These are phyloP conservation scores for Pholiota adiposa DNA, from an alignment of 1,284 basidiomycete species.

Conservation along the genomic window DNA sequence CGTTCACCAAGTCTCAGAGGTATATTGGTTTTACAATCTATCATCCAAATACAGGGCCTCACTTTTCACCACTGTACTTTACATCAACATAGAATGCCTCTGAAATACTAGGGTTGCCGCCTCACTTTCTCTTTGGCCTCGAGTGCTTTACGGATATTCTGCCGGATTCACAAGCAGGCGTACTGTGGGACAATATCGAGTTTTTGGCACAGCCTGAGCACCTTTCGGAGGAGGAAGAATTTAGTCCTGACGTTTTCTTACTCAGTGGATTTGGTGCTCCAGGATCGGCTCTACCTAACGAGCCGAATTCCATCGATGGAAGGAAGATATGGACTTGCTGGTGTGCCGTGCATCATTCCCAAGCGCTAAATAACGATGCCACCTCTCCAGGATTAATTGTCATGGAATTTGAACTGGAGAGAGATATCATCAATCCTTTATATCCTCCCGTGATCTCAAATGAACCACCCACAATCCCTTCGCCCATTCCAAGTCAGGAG, in stretches of 20 bases:
- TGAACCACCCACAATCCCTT: constrained; percentile 8
- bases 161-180: constrained; percentile 69
- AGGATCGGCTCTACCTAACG: constrained; percentile 45
- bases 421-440: constrained; percentile 76
- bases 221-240: constrained; percentile 50
- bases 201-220: constrained; percentile 56
- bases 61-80: not conserved
- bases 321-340: constrained; percentile 80
- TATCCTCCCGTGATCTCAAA: constrained; percentile 45
- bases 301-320: constrained; percentile 36
- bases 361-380: constrained; percentile 31
- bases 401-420: constrained; percentile 85
- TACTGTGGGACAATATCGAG: constrained; percentile 81
- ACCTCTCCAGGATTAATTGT: constrained; percentile 47
- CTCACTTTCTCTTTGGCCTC: constrained; percentile 78
- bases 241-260: constrained; percentile 73
- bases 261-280: constrained; percentile 76
- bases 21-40: constrained; percentile 33
- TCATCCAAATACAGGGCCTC: constrained; percentile 1
- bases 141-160: constrained; percentile 80
- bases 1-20: constrained; percentile 86
- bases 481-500: constrained; percentile 5
- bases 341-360: constrained; percentile 78
- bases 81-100: constrained; percentile 33
- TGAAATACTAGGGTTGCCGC: constrained; percentile 81